A percentile compares a stretch with the other conserved stretches of the same genome.
Evolutionary conservation across 164 flowering plant species (phyloP).

Genomic region (Echeveria elegans): DNA sequence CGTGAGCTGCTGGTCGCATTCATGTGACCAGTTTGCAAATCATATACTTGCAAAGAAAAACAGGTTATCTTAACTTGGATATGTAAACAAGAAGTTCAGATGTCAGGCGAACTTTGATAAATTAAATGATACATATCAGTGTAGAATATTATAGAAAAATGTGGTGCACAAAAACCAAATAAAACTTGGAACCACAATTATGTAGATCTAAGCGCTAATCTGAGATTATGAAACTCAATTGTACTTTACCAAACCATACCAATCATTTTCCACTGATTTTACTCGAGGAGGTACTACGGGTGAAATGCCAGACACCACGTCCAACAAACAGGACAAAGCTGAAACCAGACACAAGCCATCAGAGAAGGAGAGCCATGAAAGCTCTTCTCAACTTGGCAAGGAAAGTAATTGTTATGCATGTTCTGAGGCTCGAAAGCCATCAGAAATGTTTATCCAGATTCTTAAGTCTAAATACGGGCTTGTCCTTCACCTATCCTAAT

Average conservation of each 20-base stretch:
- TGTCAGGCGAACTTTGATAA: not conserved
- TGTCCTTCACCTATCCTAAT: conserved; percentile 20
- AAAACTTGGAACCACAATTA: not conserved
- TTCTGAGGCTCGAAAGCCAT: conserved; percentile 29
- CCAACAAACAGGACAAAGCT: conserved; percentile 12
- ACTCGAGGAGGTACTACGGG: conserved; percentile 24
- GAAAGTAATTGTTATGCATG: conserved; percentile 15
- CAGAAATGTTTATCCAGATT: conserved; percentile 11
- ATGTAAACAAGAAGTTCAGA: not conserved
- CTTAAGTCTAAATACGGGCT: conserved; percentile 14
- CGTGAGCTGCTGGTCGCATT: not conserved
- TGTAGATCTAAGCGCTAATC: too few relatives aligned
- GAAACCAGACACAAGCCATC: conserved; percentile 13
- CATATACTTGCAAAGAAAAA: too few relatives aligned
- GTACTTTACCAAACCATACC: not conserved
- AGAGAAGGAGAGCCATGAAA: conserved; percentile 20
- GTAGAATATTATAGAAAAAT: too few relatives aligned
- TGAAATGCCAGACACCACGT: conserved; percentile 14
- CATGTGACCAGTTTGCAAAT: conserved; percentile 6
- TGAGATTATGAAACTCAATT: not conserved
- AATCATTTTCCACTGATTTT: not conserved
- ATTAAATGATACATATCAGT: not conserved
- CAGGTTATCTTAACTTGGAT: not conserved
- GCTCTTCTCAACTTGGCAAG: conserved; percentile 16
- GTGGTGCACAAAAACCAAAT: not conserved